phyloP scores from a whole-genome alignment of 1,284 basidiomycete genomes.

The Ceratobasidium theobromae region DNA sequence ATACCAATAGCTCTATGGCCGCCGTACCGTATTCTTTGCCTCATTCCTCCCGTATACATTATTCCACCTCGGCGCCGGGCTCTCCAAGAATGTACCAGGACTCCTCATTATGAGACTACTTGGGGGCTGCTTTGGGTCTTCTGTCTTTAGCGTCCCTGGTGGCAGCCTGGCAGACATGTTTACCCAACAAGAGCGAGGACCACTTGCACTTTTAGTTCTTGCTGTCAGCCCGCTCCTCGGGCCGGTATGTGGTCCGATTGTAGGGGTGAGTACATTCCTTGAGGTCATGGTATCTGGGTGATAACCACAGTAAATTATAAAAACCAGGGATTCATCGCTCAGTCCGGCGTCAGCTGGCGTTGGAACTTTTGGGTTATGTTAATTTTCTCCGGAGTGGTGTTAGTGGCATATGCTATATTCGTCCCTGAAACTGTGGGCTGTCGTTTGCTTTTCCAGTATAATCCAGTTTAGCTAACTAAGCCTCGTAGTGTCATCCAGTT shows the following conservation, averaged over 20 bases:
- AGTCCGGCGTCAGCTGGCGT: constrained; percentile 15
- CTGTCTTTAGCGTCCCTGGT: constrained; percentile 13
- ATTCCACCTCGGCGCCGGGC: constrained; percentile 23
- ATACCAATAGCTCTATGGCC: constrained; percentile 15
- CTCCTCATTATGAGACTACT: constrained; percentile 19
- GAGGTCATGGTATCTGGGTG: background rate
- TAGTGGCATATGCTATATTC: background rate
- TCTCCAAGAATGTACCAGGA: constrained; percentile 6
- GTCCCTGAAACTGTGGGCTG: constrained; percentile 24
- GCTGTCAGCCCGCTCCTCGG: constrained; percentile 18
- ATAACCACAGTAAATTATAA: background rate
- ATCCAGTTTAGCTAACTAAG: background rate
- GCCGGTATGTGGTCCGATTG: constrained; percentile 24
- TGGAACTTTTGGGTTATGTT: constrained; percentile 32
- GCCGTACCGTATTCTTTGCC: background rate
- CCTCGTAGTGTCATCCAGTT: constrained; percentile 4
- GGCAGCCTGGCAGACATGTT: constrained; percentile 21
- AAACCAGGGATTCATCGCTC: constrained; percentile 16
- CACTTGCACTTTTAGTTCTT: constrained; percentile 2
- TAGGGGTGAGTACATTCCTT: background rate
- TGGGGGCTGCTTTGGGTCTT: constrained; percentile 25
- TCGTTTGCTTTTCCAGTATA: background rate
- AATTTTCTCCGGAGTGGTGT: constrained; percentile 15
- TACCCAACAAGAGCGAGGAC: constrained; percentile 18
- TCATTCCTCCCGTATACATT: constrained; percentile 24